Base-by-base conservation (phyloP, 2,329 filamentous ascomycete species). In the Fusarium sp. region DNA sequence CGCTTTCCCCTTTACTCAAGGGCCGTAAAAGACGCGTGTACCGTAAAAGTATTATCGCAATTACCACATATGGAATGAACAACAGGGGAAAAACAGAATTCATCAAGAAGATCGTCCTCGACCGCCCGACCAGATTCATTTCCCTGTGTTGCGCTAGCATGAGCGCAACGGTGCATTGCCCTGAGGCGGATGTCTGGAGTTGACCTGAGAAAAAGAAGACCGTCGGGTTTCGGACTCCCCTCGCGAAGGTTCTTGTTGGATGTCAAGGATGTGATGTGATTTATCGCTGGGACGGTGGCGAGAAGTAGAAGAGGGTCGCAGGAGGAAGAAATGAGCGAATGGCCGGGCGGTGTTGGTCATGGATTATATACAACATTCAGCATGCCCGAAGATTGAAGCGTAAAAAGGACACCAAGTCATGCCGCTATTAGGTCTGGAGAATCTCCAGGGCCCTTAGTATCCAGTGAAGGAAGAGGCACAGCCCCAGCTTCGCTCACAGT, bases 401-500 rank as follows among this genome's bases (percentile, higher is more conserved):
- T 58, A 58, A 47, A 61, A 50, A 46, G 47, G 55, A 60, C 61
- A 40, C 56, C 64, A 56, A 49, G 36, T 56, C 53, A 69, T 68
- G 72, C 72, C 70, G 69, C 41, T 72, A 64, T 47, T 33, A 23
- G 47, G 47, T 37, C 23, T 31, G 20, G 21, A 51, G 18, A 50
- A 42, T 37, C 48, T 60, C 67, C 70, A 43, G 41, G 23, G 21
- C 39, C 23, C 58, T 50, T 68, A 68, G 71, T 58, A 58, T 35
- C 51, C 25, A 14, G 43, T 54, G 68, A 77, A 76, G 56, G 67
- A 69, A 53, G 49, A 49, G 58, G 67, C 67, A 66, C 74, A 89
- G 67, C 94, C 93, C 87, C 93, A 97, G 85, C 85, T 84, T 81
- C 90, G 88, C 89, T 97, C 94, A 74, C 94, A 93, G 64, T 81